Percentiles rank a stretch among this genome's conserved stretches.
Evolutionary conservation across 352 stramenopile genomes (phyloP).

Genomic region (Aphanomyces astaci): DNA sequence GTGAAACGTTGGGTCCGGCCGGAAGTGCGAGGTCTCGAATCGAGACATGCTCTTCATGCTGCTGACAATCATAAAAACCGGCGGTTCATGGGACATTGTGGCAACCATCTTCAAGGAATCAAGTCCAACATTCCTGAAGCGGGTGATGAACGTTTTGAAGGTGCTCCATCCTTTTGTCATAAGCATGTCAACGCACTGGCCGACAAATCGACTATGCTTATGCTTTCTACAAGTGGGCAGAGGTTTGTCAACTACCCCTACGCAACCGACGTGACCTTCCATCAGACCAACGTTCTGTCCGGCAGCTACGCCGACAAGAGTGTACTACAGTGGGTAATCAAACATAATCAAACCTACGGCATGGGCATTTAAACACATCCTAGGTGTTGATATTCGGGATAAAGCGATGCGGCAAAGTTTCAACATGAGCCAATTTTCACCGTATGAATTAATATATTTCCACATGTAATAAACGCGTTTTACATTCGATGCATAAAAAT

Average conservation of each 20-base stretch:
- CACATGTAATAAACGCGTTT: no score
- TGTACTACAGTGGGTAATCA: constrained; percentile 2
- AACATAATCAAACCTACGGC: constrained; percentile 10
- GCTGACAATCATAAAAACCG: not conserved
- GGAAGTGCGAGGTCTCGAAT: not conserved
- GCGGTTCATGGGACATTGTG: not conserved
- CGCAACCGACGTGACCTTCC: not conserved
- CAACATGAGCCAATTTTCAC: no score
- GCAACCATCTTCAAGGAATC: not conserved
- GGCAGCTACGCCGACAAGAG: not conserved
- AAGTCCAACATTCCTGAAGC: constrained; percentile 1
- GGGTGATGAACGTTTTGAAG: not conserved
- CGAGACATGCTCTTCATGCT: constrained; percentile 10
- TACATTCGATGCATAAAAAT: no score
- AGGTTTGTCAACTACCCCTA: not conserved
- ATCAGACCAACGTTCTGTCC: not conserved
- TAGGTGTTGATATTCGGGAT: no score
- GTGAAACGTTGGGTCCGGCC: not conserved
- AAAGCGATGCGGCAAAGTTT: no score
- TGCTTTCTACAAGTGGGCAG: not conserved
- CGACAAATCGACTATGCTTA: not conserved
- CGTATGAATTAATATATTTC: no score
- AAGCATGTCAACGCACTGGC: not conserved
- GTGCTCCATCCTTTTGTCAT: not conserved
- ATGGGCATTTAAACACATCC: no score